Evolutionary conservation across 306 rosid species (phyloP).

Genomic region (Quercus suber): DNA sequence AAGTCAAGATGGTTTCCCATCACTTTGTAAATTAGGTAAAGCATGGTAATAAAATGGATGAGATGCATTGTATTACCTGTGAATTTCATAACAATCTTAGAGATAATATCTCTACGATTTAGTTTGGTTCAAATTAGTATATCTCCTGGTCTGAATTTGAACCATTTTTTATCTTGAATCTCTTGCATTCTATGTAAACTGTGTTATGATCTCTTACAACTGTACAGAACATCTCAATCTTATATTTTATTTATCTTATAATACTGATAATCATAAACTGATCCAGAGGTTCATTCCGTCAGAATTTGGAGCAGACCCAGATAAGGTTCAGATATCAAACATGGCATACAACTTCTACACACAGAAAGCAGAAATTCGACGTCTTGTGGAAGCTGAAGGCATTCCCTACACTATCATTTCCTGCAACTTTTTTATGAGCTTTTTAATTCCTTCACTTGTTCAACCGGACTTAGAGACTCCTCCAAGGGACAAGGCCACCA

Average conservation of each 20-base stretch:
- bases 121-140: neutral
- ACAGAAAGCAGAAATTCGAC: conserved; percentile 63
- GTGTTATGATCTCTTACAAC: neutral
- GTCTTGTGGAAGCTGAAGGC: conserved; percentile 57
- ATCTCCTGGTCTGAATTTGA: neutral
- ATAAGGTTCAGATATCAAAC: conserved; percentile 41
- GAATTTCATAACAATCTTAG: neutral
- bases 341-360: conserved; percentile 55
- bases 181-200: neutral
- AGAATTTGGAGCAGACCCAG: conserved; percentile 81
- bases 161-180: neutral
- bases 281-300: conserved; percentile 72
- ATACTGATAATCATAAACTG: conserved; percentile 4
- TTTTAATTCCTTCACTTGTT: conserved; percentile 66
- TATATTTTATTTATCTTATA: neutral
- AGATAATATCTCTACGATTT: neutral
- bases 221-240: neutral
- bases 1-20: neutral
- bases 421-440: conserved; percentile 61
- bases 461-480: conserved; percentile 67
- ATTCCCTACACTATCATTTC: conserved; percentile 64
- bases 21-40: neutral
- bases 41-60: neutral
- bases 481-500: conserved; percentile 65
- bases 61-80: neutral